phyloP scores from a whole-genome alignment of 805 yeast genomes.

The Peterozyma xylosa region DNA sequence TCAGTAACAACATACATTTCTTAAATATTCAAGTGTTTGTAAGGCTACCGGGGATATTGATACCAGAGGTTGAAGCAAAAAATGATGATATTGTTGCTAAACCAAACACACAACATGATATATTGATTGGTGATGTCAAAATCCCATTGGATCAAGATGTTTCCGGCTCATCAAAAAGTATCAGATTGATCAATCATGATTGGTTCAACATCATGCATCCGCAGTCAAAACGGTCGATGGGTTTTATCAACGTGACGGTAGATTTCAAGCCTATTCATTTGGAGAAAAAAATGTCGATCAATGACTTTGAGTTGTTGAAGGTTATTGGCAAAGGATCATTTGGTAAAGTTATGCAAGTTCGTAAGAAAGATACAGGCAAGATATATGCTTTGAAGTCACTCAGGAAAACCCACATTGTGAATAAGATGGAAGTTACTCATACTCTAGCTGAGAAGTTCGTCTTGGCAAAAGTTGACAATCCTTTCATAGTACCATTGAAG shows the following conservation, averaged over 20 bases:
- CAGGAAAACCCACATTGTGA: slow-evolving; percentile 89
- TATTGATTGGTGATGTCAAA: slow-evolving; percentile 66
- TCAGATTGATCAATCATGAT: slow-evolving; percentile 63
- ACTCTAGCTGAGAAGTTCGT: slow-evolving; percentile 96
- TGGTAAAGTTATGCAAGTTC: slow-evolving; percentile 98
- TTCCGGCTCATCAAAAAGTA: slow-evolving; percentile 28
- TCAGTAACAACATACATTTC: slow-evolving; percentile 51
- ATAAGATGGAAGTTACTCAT: slow-evolving; percentile 91
- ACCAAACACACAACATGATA: slow-evolving; percentile 43
- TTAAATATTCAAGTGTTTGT: slow-evolving; percentile 75
- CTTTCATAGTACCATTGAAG: slow-evolving; percentile 93
- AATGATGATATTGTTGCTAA: slow-evolving; percentile 9
- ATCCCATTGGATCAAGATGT: slow-evolving; percentile 35
- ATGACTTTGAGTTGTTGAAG: slow-evolving; percentile 86
- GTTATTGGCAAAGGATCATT: slow-evolving; percentile 98
- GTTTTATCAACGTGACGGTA: slow-evolving; percentile 46
- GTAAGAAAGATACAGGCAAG: slow-evolving; percentile 90
- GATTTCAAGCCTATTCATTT: slow-evolving; percentile 56
- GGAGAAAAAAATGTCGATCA: slow-evolving; percentile 65
- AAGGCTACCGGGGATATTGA: slow-evolving; percentile 60
- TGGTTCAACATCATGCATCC: slow-evolving; percentile 30
- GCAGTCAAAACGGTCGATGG: slow-evolving; percentile 21
- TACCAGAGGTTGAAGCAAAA: slow-evolving; percentile 30
- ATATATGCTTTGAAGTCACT: slow-evolving; percentile 92
- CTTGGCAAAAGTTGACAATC: slow-evolving; percentile 84